These are phyloP conservation scores for Pythium monospermum DNA, from an alignment of 352 stramenopile genomes.

Conservation along the genomic window DNA sequence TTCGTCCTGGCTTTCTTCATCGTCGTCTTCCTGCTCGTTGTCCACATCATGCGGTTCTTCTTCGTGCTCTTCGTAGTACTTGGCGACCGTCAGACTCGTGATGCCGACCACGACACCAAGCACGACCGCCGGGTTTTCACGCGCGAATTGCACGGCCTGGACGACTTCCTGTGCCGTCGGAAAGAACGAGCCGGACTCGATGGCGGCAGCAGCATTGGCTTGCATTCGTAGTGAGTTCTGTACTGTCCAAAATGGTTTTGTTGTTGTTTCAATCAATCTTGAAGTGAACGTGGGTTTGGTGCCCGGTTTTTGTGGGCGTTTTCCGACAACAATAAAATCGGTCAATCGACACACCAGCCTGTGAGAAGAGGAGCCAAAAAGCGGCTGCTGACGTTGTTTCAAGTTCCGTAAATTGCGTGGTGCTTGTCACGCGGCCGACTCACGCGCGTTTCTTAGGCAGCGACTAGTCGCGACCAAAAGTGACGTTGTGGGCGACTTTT, in stretches of 20 bases:
- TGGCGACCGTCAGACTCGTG: conserved; percentile 62
- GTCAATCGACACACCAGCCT: too few species aligned
- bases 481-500: too few species aligned
- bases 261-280: conserved; percentile 23
- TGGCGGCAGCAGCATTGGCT: conserved; percentile 40
- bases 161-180: conserved; percentile 58
- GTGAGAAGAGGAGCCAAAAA: too few species aligned
- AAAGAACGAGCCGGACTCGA: conserved; percentile 51
- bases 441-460: too few species aligned
- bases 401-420: too few species aligned
- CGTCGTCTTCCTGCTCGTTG: not conserved
- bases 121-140: conserved; percentile 59
- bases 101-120: conserved; percentile 59
- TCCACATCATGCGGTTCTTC: conserved; percentile 17
- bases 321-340: too few species aligned
- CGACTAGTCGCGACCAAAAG: too few species aligned
- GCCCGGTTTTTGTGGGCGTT: too few species aligned
- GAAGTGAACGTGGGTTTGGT: conserved; percentile 3
- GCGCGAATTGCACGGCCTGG: conserved; percentile 56
- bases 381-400: too few species aligned
- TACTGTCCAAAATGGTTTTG: too few species aligned
- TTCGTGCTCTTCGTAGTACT: conserved; percentile 45
- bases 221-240: conserved; percentile 8
- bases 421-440: too few species aligned
- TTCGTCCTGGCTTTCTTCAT: conserved; percentile 3